Evolutionary conservation across 2,329 filamentous ascomycete genomes (phyloP), one percentile per base, ranked within the genome.

Genomic region (Emydomyces testavorans): DNA sequence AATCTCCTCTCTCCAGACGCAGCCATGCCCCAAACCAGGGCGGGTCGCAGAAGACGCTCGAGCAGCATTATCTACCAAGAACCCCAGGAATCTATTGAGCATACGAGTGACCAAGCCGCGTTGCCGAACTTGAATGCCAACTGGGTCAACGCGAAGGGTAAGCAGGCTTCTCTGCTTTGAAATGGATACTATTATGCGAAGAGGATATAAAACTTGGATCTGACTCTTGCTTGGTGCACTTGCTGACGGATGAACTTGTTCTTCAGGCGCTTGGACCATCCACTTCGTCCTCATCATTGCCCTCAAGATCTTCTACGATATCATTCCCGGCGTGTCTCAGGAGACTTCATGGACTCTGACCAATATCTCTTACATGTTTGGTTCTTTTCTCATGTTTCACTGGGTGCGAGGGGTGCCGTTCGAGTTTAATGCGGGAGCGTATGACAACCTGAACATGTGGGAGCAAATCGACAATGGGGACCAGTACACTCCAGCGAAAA

Each of bases 391-490:
- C 68, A 98, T 98, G 92, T 98, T 98, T 71, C 92, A 98, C 71
- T 94, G 87, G 75, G 92, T 98, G 58, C 87, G 90, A 63, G 92
- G 92, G 58, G 87, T 96, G 39, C 92, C 92, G 4, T 98, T 98
- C 64, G 92, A 98, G 68, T 98, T 98, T 77, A 98, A 98, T 65
- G 83, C 86, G 49, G 92, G 92, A 51, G 92, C 92, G 58, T 98
- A 96, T 68, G 92, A 98, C 75, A 96, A 98, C 68, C 77, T 98
- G 62, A 98, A 96, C 72, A 96, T 98, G 92, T 98, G 92, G 92
- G 92, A 98, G 73, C 92, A 98, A 71, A 98, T 98, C 66, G 92
- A 98, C 73, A 93, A 96, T 61, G 92, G 92, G 39, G 92, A 92
- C 59, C 92, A 98, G 67, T 98, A 96, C 72, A 98, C 92, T 0